Evolutionary conservation across 106 monocot genomes (phyloP).

Genomic region (Phalaenopsis equestris): DNA sequence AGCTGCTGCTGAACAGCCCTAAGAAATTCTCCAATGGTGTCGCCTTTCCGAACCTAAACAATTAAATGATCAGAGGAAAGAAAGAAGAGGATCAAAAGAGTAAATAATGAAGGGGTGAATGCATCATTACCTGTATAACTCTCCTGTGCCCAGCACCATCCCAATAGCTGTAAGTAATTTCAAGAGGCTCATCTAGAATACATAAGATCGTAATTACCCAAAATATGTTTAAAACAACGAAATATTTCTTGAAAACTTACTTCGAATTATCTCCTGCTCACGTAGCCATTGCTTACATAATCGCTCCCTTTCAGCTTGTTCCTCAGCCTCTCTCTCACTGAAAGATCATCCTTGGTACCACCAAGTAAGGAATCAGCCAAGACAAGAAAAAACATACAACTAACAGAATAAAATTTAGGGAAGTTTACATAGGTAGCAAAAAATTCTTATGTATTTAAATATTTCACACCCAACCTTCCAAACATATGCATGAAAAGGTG

Average conservation of each 20-base stretch:
- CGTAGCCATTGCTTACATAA: slow-evolving; percentile 77
- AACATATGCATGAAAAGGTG: too few species aligned
- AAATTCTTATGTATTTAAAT: too few species aligned
- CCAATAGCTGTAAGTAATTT: slow-evolving; percentile 99
- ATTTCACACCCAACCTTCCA: too few species aligned
- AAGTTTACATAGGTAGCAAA: not conserved
- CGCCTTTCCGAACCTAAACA: slow-evolving; percentile 85
- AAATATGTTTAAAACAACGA: not conserved
- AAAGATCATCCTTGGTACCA: slow-evolving; percentile 59
- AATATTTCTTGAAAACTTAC: slow-evolving; percentile 25
- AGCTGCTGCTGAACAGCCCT: slow-evolving; percentile 96
- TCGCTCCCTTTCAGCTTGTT: slow-evolving; percentile 89
- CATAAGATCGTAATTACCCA: not conserved
- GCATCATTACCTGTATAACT: slow-evolving; percentile 52
- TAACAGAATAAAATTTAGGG: not conserved
- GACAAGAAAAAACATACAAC: slow-evolving; percentile 7
- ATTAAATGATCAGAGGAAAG: not conserved
- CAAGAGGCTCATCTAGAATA: slow-evolving; percentile 82
- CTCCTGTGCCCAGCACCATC: slow-evolving; percentile 97
- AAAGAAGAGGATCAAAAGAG: not conserved
- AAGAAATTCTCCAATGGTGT: slow-evolving; percentile 88
- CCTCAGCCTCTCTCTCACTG: slow-evolving; percentile 99
- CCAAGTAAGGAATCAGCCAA: slow-evolving; percentile 32
- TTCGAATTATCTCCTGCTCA: slow-evolving; percentile 87
- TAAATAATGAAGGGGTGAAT: not conserved